Conservation (phyloP, 2,329 filamentous ascomycete species). For the Cladosporium sp. region DNA sequence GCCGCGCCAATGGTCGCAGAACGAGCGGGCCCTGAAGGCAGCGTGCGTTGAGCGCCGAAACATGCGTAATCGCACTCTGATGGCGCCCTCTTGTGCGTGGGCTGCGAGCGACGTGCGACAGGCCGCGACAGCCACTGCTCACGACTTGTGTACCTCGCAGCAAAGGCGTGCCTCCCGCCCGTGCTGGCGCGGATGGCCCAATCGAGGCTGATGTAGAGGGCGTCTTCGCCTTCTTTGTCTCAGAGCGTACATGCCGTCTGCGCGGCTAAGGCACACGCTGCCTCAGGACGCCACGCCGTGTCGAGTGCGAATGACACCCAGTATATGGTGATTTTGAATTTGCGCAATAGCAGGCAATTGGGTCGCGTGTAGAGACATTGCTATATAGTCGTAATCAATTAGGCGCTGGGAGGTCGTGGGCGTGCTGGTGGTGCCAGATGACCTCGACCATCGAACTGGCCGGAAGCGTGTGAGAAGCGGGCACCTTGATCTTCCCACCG, state of each 20-base stretch:
- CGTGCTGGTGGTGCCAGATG: conserved; percentile 5
- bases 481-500: conserved; percentile 13
- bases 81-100: conserved; percentile 7
- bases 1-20: conserved; percentile 9
- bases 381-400: conserved; percentile 1
- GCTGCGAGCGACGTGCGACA: conserved; percentile 1
- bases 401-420: conserved; percentile 4
- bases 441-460: conserved; percentile 11
- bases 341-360: background rate
- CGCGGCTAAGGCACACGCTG: conserved; percentile 1
- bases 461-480: conserved; percentile 10
- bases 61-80: conserved; percentile 11
- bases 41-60: conserved; percentile 13
- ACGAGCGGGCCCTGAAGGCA: conserved; percentile 10
- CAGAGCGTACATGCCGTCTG: conserved; percentile 6
- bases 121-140: conserved; percentile 3
- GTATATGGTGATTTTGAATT: background rate
- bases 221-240: conserved; percentile 3
- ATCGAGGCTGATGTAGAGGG: background rate
- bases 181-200: background rate
- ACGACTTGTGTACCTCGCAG: conserved; percentile 4
- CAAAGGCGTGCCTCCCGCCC: background rate
- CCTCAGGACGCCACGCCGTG: conserved; percentile 6
- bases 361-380: conserved; percentile 3
- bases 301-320: conserved; percentile 2